Evolutionary conservation across 2,329 filamentous ascomycete species (phyloP).

Genomic region (Esteya vermicola): DNA sequence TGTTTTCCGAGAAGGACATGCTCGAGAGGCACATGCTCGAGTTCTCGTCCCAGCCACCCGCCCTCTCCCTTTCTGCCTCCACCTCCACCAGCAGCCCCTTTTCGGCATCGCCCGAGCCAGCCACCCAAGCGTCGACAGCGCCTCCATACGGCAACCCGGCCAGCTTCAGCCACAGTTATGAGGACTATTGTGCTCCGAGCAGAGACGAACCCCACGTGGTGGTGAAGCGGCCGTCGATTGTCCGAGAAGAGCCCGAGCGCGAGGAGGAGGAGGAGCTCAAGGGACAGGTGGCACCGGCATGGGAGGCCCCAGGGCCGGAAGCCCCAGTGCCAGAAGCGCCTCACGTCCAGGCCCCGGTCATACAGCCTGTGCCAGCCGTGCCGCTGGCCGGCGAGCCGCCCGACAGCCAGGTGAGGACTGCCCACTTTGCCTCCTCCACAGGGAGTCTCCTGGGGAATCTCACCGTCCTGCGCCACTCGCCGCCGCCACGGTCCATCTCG

Average conservation of each 20-base stretch:
- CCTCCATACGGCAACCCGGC: too few species aligned
- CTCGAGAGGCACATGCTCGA: not conserved
- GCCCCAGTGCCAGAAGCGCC: not conserved
- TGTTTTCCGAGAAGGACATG: too few species aligned
- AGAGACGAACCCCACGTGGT: slow-evolving; percentile 1
- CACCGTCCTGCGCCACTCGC: slow-evolving; percentile 45
- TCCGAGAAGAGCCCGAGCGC: slow-evolving; percentile 22
- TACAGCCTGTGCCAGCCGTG: too few species aligned
- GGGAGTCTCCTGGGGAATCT: slow-evolving; percentile 24
- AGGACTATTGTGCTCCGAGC: too few species aligned
- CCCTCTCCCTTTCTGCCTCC: slow-evolving; percentile 5
- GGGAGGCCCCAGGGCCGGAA: slow-evolving; percentile 5
- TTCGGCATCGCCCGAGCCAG: not conserved
- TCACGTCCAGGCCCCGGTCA: slow-evolving; percentile 11
- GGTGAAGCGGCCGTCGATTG: slow-evolving; percentile 19
- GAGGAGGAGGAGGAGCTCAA: slow-evolving; percentile 11
- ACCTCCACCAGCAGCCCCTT: too few species aligned
- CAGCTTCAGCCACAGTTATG: too few species aligned
- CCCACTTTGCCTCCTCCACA: slow-evolving; percentile 46
- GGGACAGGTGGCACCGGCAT: slow-evolving; percentile 6
- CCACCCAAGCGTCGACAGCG: too few species aligned
- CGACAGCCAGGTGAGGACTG: slow-evolving; percentile 50
- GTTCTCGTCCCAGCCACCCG: not conserved
- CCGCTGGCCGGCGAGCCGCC: slow-evolving; percentile 35
- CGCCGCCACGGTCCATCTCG: slow-evolving; percentile 56